Evolutionary conservation across 345 rosid genomes (phyloP).

Genomic region (Hirschfeldia incana): DNA sequence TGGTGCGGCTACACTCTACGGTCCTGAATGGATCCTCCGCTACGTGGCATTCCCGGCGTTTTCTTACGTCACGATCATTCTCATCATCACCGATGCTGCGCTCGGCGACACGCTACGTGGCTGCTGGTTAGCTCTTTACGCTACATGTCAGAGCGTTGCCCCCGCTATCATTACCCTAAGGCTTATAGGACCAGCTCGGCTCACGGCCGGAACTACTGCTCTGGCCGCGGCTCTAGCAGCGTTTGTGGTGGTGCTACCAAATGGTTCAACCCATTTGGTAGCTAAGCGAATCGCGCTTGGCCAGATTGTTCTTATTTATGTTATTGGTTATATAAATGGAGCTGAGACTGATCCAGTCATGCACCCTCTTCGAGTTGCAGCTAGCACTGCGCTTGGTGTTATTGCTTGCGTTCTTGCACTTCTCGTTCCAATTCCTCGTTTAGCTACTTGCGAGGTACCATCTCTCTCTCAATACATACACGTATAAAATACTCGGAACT

Average conservation of each 20-base stretch:
- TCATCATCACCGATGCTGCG: slow-evolving; percentile 69
- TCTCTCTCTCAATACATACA: not conserved
- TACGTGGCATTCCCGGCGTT: slow-evolving; percentile 72
- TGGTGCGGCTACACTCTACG: slow-evolving; percentile 64
- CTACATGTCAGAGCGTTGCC: slow-evolving; percentile 66
- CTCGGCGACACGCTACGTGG: slow-evolving; percentile 68
- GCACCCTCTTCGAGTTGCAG: slow-evolving; percentile 79
- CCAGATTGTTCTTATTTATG: slow-evolving; percentile 71
- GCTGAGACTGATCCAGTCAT: slow-evolving; percentile 52
- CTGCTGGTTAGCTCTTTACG: slow-evolving; percentile 77
- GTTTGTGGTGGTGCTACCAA: slow-evolving; percentile 60
- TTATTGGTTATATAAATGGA: slow-evolving; percentile 57
- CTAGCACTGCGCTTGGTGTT: slow-evolving; percentile 78
- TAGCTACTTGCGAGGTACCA: slow-evolving; percentile 65
- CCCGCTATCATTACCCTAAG: slow-evolving; percentile 66
- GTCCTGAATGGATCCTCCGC: slow-evolving; percentile 51
- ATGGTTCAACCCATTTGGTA: slow-evolving; percentile 53
- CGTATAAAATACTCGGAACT: not conserved
- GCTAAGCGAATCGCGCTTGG: slow-evolving; percentile 82
- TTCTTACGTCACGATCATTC: slow-evolving; percentile 68
- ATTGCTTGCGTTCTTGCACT: slow-evolving; percentile 71
- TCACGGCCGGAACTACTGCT: slow-evolving; percentile 51
- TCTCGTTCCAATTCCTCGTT: slow-evolving; percentile 71
- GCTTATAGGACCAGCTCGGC: slow-evolving; percentile 68
- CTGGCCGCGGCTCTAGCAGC: slow-evolving; percentile 63